Conservation (phyloP, 768 basidiomycete genomes). For the Naematelia encephala region DNA sequence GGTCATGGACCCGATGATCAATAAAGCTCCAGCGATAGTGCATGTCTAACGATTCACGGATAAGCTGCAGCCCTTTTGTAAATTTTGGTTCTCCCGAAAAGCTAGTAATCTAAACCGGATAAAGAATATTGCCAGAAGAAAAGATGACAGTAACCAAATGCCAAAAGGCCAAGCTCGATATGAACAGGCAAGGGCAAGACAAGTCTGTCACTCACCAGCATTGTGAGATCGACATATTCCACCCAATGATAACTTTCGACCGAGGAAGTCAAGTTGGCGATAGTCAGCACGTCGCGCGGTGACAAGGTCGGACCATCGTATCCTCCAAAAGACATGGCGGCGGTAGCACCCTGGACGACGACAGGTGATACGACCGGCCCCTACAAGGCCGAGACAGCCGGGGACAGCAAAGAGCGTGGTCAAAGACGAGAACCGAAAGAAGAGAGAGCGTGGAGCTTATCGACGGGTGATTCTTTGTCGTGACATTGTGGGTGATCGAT, state of each 20-base stretch:
- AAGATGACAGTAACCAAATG: constrained; percentile 8
- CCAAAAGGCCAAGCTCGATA: neutral
- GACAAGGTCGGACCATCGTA: neutral
- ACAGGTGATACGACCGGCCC: too few relatives aligned
- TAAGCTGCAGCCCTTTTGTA: too few relatives aligned
- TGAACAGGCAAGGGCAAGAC: too few relatives aligned
- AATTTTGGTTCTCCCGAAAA: too few relatives aligned
- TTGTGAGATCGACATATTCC: neutral
- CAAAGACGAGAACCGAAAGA: neutral
- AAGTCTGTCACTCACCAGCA: constrained; percentile 10
- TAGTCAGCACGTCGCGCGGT: neutral
- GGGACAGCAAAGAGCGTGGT: too few relatives aligned
- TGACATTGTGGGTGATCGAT: neutral
- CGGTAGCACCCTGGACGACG: too few relatives aligned
- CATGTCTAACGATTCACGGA: constrained; percentile 4
- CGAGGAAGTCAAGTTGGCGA: neutral
- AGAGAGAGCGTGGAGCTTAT: neutral
- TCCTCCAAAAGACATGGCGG: neutral
- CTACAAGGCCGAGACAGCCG: too few relatives aligned
- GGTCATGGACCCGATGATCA: constrained; percentile 41
- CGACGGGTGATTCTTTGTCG: neutral
- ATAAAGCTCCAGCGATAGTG: constrained; percentile 42
- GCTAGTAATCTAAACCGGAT: too few relatives aligned
- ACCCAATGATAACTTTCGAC: neutral
- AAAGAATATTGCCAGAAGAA: too few relatives aligned